Evolutionary conservation across 2,329 filamentous ascomycete species (phyloP), one percentile per base, ranked within the genome.

Genomic region (Pseudogymnoascus sp.): DNA sequence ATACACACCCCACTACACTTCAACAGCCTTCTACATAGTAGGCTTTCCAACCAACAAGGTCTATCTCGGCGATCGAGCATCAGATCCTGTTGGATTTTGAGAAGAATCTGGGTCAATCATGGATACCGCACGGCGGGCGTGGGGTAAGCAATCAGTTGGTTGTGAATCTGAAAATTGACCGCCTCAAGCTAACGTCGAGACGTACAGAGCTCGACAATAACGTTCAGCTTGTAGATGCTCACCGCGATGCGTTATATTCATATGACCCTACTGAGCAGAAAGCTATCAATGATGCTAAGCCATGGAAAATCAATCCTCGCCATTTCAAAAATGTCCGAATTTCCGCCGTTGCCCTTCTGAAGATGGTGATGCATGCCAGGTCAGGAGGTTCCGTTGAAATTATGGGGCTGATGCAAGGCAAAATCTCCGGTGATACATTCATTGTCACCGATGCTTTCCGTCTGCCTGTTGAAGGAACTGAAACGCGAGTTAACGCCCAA

Each of bases 341-440:
- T 77, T 96, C 91, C 62, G 92, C 95, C 64, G 88, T 96, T 11
- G 95, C 95, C 4, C 84, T 99, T 65, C 85, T 97, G 70, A 99
- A 99, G 79, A 99, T 99, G 95, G 91, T 96, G 68, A 97, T 97
- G 90, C 95, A 99, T 75, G 95, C 95, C 8, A 90, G 95, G n/a
- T 93, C 91, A 0, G 95, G 95, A 68, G 93, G 95, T 64, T 86
- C 85, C 29, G 83, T 97, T 68, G 95, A 99, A 79, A 85, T 99
- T 71, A 99, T 99, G 95, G 95, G 95, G 64, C 77, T 99, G 70
- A 99, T 99, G 95, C 90, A 96, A 73, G 95, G 95, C 66, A 96
- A 96, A 75, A 88, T 96, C 60, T 85, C 91, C 68, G 86, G 87
- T 45, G 88, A 96, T 71, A 84, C 90, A 1, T 90, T 99, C 71